These are phyloP conservation scores for Dendrocalamus latiflorus DNA, from an alignment of 202 grass and related monocot genomes.

Conservation along the genomic window DNA sequence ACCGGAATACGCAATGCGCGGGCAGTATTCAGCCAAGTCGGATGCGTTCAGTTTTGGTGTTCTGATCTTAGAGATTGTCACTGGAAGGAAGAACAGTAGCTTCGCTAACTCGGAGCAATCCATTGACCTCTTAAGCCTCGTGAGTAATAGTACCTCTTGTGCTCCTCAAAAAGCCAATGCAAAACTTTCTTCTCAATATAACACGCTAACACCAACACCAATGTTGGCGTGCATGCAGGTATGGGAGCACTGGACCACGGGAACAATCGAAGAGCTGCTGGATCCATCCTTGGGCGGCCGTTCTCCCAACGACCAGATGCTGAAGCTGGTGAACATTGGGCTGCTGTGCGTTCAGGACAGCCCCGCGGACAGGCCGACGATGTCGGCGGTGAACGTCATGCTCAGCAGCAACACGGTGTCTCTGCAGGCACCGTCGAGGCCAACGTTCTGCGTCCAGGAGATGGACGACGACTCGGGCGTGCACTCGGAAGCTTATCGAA, in stretches of 20 bases:
- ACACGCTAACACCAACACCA: background rate
- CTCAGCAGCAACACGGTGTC: conserved; percentile 39
- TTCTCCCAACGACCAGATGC: background rate
- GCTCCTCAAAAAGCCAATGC: background rate
- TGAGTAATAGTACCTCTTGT: too few species aligned
- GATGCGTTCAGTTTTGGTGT: too few species aligned
- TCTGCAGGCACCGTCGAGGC: too few species aligned
- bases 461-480: too few species aligned
- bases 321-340: conserved; percentile 40
- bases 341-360: conserved; percentile 48
- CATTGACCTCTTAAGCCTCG: too few species aligned
- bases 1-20: too few species aligned
- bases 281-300: background rate
- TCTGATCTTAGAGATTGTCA: too few species aligned
- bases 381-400: conserved; percentile 52
- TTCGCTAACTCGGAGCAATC: background rate
- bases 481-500: too few species aligned
- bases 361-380: conserved; percentile 34
- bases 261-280: too few species aligned
- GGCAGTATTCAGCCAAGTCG: too few species aligned
- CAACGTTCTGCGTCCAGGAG: too few species aligned
- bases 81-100: too few species aligned
- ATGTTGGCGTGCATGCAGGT: background rate
- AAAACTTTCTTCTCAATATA: background rate
- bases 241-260: conserved; percentile 39